phyloP scores from a whole-genome alignment of 305 asterid genomes.

The Solanum hybrid region DNA sequence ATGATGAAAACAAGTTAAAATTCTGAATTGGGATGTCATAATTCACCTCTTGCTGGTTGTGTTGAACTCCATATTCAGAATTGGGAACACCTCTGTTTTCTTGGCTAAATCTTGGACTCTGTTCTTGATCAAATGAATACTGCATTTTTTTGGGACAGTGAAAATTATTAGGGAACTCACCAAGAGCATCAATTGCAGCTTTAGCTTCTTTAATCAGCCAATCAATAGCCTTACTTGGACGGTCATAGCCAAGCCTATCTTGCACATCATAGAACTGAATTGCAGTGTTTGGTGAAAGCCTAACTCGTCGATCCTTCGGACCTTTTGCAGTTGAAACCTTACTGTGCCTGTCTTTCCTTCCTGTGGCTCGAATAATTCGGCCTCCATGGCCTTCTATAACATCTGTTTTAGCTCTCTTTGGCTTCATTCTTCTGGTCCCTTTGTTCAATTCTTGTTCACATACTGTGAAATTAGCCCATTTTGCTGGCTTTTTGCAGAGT shows the following conservation, averaged over 20 bases:
- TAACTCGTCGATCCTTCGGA: slow-evolving; percentile 48
- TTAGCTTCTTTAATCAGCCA: slow-evolving; percentile 81
- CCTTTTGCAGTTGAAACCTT: slow-evolving; percentile 61
- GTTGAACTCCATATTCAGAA: background rate
- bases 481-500: slow-evolving; percentile 2
- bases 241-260: slow-evolving; percentile 60
- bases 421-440: slow-evolving; percentile 14
- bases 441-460: background rate
- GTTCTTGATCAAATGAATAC: background rate
- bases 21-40: slow-evolving; percentile 4
- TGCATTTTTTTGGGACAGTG: background rate
- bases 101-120: background rate
- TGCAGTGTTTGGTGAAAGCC: slow-evolving; percentile 70
- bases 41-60: slow-evolving; percentile 10
- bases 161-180: slow-evolving; percentile 3
- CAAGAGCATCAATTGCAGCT: slow-evolving; percentile 56
- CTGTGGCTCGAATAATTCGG: slow-evolving; percentile 31
- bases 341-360: slow-evolving; percentile 62
- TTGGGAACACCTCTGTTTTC: background rate
- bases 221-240: slow-evolving; percentile 75
- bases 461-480: slow-evolving; percentile 8
- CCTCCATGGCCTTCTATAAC: slow-evolving; percentile 21
- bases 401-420: slow-evolving; percentile 21
- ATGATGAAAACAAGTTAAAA: slow-evolving; percentile 7
- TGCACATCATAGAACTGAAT: slow-evolving; percentile 73